A percentile compares a stretch with the other conserved stretches of the same genome.
phyloP scores from a whole-genome alignment of 129 eudicot genomes.

The Ambrosia artemisiifolia region DNA sequence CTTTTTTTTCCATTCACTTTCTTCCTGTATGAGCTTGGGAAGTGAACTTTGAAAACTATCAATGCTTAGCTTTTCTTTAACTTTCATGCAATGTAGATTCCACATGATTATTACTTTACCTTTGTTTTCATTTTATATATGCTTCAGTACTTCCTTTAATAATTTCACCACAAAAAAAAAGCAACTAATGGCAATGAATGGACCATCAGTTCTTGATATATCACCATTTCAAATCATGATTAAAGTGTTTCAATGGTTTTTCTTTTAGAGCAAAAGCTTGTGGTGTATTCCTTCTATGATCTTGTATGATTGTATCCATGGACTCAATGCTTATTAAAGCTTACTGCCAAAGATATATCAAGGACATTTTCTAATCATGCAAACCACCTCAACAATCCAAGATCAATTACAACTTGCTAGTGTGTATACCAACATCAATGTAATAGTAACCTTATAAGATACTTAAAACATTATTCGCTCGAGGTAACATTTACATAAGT shows the following conservation, averaged over 20 bases:
- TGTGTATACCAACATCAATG: conserved; percentile 2
- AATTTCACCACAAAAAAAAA: conserved; percentile 32
- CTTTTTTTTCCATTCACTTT: conserved; percentile 36
- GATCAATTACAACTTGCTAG: conserved; percentile 13
- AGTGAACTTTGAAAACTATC: conserved; percentile 46
- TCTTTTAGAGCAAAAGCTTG: conserved; percentile 43
- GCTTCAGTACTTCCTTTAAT: conserved; percentile 48
- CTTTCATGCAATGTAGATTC: conserved; percentile 49
- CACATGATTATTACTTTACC: conserved; percentile 44
- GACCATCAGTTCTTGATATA: conserved; percentile 43
- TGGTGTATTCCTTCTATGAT: conserved; percentile 25
- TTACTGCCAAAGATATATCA: conserved; percentile 18
- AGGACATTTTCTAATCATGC: conserved; percentile 19
- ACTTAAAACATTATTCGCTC: neutral
- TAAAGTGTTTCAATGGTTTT: conserved; percentile 39
- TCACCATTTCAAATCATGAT: conserved; percentile 43
- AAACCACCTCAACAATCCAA: conserved; percentile 9
- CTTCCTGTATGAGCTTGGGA: conserved; percentile 40
- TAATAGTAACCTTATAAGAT: conserved; percentile 8
- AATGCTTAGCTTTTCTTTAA: conserved; percentile 43
- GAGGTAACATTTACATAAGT: conserved; percentile 6
- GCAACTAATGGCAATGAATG: conserved; percentile 44
- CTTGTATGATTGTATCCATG: conserved; percentile 31
- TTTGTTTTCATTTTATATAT: conserved; percentile 41
- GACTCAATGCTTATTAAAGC: conserved; percentile 16